phyloP scores from a whole-genome alignment of 441 rosid genomes.

The Adansonia rubrostipa region DNA sequence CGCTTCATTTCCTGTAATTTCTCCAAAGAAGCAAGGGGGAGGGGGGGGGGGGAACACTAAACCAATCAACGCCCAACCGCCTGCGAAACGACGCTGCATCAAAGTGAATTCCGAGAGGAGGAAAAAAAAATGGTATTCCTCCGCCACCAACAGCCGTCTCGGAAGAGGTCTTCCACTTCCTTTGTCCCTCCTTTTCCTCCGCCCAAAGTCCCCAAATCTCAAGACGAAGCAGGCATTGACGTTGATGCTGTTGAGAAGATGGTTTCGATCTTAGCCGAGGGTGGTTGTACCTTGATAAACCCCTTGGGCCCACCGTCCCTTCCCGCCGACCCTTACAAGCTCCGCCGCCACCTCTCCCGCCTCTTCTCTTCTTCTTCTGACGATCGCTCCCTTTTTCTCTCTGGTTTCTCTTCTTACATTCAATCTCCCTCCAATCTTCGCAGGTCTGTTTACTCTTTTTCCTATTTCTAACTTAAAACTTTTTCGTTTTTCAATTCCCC shows the following conservation, averaged over 20 bases:
- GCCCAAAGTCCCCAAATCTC: slow-evolving; percentile 46
- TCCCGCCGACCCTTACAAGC: slow-evolving; percentile 62
- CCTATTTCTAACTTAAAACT: neutral
- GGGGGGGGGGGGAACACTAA: neutral
- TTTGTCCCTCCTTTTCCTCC: slow-evolving; percentile 39
- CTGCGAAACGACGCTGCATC: slow-evolving; percentile 8
- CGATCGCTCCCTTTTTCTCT: slow-evolving; percentile 53
- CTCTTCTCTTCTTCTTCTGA: slow-evolving; percentile 47
- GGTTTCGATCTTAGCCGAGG: slow-evolving; percentile 69
- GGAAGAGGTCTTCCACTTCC: slow-evolving; percentile 58
- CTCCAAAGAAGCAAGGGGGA: neutral
- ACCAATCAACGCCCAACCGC: neutral
- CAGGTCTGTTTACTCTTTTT: slow-evolving; percentile 43
- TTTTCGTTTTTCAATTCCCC: neutral
- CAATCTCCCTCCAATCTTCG: slow-evolving; percentile 59
- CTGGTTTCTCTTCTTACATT: slow-evolving; percentile 59
- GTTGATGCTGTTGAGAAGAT: slow-evolving; percentile 50
- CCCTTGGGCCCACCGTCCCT: slow-evolving; percentile 69
- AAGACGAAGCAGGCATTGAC: slow-evolving; percentile 21
- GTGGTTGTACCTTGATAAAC: slow-evolving; percentile 73
- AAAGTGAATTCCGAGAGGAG: neutral
- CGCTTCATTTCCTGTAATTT: neutral
- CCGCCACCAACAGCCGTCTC: slow-evolving; percentile 42
- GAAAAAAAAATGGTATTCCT: slow-evolving; percentile 56
- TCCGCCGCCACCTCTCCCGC: slow-evolving; percentile 67